phyloP scores from a whole-genome alignment of 2,329 filamentous ascomycete species.

The Diaporthe ampelina region DNA sequence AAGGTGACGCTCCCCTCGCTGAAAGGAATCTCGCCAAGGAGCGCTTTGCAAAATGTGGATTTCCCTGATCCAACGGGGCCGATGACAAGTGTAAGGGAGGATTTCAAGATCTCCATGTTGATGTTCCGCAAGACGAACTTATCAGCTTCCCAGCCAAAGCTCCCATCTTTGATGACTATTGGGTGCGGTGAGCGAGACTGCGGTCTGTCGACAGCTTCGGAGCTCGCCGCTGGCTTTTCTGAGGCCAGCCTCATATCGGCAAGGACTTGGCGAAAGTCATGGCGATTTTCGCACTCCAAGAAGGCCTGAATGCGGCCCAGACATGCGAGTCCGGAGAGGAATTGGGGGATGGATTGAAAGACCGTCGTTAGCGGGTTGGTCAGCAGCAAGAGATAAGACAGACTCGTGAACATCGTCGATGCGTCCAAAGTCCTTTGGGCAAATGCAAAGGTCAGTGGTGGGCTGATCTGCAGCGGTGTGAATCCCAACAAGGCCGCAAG shows the following conservation, averaged over 20 bases:
- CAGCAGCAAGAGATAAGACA: slow-evolving; percentile 54
- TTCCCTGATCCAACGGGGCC: slow-evolving; percentile 57
- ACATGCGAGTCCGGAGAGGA: slow-evolving; percentile 52
- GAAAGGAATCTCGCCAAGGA: slow-evolving; percentile 50
- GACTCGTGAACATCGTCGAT: slow-evolving; percentile 49
- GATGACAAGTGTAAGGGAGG: slow-evolving; percentile 52
- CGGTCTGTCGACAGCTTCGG: no score
- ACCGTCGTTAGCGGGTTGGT: slow-evolving; percentile 50
- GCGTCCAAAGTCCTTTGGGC: slow-evolving; percentile 45
- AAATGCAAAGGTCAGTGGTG: slow-evolving; percentile 51
- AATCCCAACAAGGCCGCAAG: slow-evolving; percentile 49
- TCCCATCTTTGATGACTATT: neutral
- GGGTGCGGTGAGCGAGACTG: neutral
- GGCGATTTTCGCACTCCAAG: slow-evolving; percentile 49
- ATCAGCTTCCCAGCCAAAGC: slow-evolving; percentile 21
- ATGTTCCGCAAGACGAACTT: neutral
- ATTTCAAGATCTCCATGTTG: neutral
- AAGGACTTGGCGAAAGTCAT: slow-evolving; percentile 44
- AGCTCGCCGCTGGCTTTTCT: neutral
- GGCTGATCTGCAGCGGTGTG: slow-evolving; percentile 53
- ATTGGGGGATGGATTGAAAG: slow-evolving; percentile 51
- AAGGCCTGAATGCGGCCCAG: slow-evolving; percentile 54
- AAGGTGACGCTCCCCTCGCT: slow-evolving; percentile 25
- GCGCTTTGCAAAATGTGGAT: slow-evolving; percentile 53
- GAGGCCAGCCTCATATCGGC: neutral